Evolutionary conservation across 176 grass and related monocot genomes (phyloP).

Genomic region (Triticum monococcum): DNA sequence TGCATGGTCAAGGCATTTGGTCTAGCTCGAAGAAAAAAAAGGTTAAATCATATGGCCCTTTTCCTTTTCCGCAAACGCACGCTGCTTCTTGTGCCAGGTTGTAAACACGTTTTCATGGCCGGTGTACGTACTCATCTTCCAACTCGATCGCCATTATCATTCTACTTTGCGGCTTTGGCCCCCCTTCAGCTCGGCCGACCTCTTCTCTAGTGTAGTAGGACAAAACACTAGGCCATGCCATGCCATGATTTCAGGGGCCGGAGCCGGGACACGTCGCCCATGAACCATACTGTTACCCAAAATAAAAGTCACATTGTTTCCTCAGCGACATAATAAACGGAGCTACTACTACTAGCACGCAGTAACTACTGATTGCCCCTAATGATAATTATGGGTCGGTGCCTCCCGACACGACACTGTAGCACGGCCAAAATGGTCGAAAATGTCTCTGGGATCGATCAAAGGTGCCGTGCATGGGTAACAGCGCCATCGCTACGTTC

Average conservation of each 20-base stretch:
- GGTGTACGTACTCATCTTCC: neutral
- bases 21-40: too few relatives aligned
- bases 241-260: conserved; percentile 18
- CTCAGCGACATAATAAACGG: neutral
- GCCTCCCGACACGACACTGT: neutral
- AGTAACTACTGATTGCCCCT: neutral
- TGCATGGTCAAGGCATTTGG: too few relatives aligned
- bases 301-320: too few relatives aligned
- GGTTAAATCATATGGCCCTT: too few relatives aligned
- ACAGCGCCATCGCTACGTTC: too few relatives aligned
- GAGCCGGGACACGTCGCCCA: neutral
- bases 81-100: too few relatives aligned
- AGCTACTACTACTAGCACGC: neutral
- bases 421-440: neutral
- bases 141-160: conserved; percentile 15
- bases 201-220: conserved; percentile 2
- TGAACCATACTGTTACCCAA: neutral
- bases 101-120: too few relatives aligned
- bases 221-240: conserved; percentile 24
- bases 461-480: too few relatives aligned
- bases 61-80: too few relatives aligned
- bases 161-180: conserved; percentile 8
- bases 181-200: neutral
- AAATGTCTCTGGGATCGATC: neutral
- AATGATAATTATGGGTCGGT: neutral